Base-by-base conservation (phyloP, 495 filamentous ascomycete species). In the Filosporella fistucella region DNA sequence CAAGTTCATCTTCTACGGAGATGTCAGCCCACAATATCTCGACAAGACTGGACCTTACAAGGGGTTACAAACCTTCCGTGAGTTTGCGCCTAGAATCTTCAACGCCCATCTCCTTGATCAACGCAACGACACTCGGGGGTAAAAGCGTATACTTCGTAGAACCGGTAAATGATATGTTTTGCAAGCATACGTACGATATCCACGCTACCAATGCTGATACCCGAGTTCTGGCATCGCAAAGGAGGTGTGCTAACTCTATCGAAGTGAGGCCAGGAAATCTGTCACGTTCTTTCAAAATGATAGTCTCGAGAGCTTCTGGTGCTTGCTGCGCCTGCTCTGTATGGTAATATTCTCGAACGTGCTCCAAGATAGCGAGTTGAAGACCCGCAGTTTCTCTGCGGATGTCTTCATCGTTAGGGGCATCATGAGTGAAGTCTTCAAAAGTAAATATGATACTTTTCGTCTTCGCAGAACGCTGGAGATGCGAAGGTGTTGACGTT, bases 381-480 rank as follows among this genome's bases (percentile, higher is more conserved):
- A 45, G 28, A 20, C 24, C 29, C n/a, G 25, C 23, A 3, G 35
- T 20, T 4, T 20, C 42, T 26, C 29, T 45, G n/a, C 17, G 17
- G 16, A 45, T 45, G n/a, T 33, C 25, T 20, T 35, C 42, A 22
- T 45, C 42, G 10, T 45, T 29, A 4, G 42, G 42, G 16, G 42
- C 42, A 12, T 45, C 28, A 16, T 45, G 28, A 5, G 28, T 35
- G 18, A 34, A 45, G 20, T 45, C 42, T 20, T 45, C 42, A 14
- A 14, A 45, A 23, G 42, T 45, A n/a, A 33, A 35, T 10, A 45
- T 33, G 16, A 45, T 20, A 34, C 42, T 45, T 34, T 45, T 45
- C 4, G 42, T 45, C 10, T 23, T 12, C 11, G 26, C 3, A 10
- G 42, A 34, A 11, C 20, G 11, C 20, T 35, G 13, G 6, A 45